Percentiles rank a stretch among this genome's conserved stretches.
phyloP scores from a whole-genome alignment of 371 early-diverging fungal genomes.

The Mucor lusitanicus region DNA sequence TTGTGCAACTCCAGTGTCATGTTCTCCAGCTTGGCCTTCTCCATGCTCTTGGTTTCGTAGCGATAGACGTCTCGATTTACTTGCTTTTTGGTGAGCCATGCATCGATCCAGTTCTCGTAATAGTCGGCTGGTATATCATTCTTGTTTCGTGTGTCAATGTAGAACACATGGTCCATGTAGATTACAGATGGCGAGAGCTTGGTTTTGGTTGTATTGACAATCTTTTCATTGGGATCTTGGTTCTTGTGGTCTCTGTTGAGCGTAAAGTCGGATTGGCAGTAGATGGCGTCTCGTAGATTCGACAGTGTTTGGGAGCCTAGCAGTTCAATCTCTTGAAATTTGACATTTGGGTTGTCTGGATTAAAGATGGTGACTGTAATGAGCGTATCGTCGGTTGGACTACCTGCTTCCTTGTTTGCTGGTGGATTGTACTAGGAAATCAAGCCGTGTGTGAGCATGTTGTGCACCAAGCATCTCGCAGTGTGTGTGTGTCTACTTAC shows the following conservation, averaged over 20 bases:
- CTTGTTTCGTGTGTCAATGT: slow-evolving; percentile 43
- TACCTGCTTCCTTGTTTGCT: background rate
- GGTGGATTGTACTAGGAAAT: background rate
- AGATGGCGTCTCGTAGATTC: slow-evolving; percentile 49
- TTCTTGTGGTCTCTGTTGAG: slow-evolving; percentile 8
- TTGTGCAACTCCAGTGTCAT: slow-evolving; percentile 58
- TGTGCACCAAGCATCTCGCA: no score
- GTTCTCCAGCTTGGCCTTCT: slow-evolving; percentile 54
- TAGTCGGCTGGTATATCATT: background rate
- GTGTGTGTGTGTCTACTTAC: background rate
- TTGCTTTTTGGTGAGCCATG: slow-evolving; percentile 15
- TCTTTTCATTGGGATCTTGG: background rate
- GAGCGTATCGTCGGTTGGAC: slow-evolving; percentile 3
- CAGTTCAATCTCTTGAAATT: slow-evolving; percentile 49
- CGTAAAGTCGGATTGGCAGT: slow-evolving; percentile 40
- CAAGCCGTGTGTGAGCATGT: background rate
- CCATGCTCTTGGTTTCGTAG: slow-evolving; percentile 47
- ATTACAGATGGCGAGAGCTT: slow-evolving; percentile 39
- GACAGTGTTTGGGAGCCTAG: slow-evolving; percentile 46
- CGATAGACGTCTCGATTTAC: slow-evolving; percentile 11
- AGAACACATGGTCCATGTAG: slow-evolving; percentile 50
- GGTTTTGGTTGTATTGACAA: slow-evolving; percentile 21
- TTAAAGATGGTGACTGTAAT: slow-evolving; percentile 37
- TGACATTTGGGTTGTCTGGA: slow-evolving; percentile 19
- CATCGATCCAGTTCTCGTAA: background rate